These are phyloP conservation scores for Gypsophila paniculata DNA, from an alignment of 179 eudicot genomes.

Conservation along the genomic window DNA sequence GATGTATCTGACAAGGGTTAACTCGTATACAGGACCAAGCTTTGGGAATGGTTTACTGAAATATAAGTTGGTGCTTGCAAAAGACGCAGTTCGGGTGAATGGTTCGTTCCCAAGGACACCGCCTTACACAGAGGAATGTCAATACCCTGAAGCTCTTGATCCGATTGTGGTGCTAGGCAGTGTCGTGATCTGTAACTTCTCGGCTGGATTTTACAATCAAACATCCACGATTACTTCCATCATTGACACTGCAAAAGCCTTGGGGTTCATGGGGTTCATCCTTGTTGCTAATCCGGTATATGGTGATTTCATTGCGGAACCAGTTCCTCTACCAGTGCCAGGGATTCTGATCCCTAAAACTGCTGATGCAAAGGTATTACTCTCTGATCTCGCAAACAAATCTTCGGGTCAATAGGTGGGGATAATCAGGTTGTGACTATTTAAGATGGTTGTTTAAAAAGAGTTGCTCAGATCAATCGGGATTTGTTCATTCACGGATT, in stretches of 20 bases:
- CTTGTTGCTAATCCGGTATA: conserved; percentile 64
- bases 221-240: conserved; percentile 66
- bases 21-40: conserved; percentile 48
- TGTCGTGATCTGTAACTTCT: conserved; percentile 79
- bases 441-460: too few relatives aligned
- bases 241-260: conserved; percentile 45
- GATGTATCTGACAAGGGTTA: too few relatives aligned
- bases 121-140: conserved; percentile 70
- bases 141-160: conserved; percentile 73
- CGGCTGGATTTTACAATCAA: conserved; percentile 69
- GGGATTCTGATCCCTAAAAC: conserved; percentile 84
- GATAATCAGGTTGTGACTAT: too few relatives aligned
- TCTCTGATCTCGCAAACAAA: not conserved
- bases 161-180: conserved; percentile 52
- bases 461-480: too few relatives aligned
- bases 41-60: conserved; percentile 52
- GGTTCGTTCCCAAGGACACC: conserved; percentile 61
- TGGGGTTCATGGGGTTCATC: conserved; percentile 69
- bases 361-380: conserved; percentile 56
- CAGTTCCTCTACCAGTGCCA: conserved; percentile 65
- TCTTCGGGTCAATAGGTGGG: too few relatives aligned
- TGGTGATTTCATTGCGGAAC: conserved; percentile 83
- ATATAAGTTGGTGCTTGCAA: conserved; percentile 68
- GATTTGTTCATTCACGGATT: too few relatives aligned
- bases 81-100: conserved; percentile 58